phyloP scores from a whole-genome alignment of 1,284 basidiomycete species.

The Leccinum solheimii region DNA sequence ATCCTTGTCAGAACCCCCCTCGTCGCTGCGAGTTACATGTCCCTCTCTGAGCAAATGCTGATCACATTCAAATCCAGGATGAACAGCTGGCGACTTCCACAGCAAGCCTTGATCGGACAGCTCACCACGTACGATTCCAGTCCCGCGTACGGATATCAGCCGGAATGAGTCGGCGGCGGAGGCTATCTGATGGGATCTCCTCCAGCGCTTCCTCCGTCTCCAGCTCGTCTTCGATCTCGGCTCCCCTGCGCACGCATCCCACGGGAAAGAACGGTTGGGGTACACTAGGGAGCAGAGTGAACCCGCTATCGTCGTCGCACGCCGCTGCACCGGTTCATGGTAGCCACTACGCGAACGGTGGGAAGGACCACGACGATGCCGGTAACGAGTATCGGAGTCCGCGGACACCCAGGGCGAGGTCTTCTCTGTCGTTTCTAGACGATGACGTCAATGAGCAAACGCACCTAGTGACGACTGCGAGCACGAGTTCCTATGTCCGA shows the following conservation, averaged over 20 bases:
- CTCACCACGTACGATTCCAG: constrained; percentile 50
- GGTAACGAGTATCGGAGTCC: background rate
- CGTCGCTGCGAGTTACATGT: background rate
- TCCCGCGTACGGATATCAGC: constrained; percentile 58
- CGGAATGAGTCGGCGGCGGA: constrained; percentile 40
- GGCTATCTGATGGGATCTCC: constrained; percentile 24
- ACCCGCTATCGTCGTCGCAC: constrained; percentile 28
- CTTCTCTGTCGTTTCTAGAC: constrained; percentile 10
- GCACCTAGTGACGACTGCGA: constrained; percentile 26
- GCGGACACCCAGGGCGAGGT: constrained; percentile 2
- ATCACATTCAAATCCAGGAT: constrained; percentile 16
- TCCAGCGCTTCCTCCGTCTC: constrained; percentile 49
- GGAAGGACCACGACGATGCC: background rate
- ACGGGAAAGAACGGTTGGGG: constrained; percentile 16
- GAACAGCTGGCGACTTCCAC: constrained; percentile 7
- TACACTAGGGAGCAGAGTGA: constrained; percentile 53
- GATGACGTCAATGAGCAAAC: constrained; percentile 35
- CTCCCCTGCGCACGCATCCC: constrained; percentile 58
- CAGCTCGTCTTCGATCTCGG: constrained; percentile 71
- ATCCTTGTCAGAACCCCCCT: background rate
- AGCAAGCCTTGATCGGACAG: constrained; percentile 18
- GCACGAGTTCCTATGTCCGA: constrained; percentile 17
- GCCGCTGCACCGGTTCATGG: background rate
- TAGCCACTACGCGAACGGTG: background rate
- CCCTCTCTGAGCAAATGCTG: constrained; percentile 4